Evolutionary conservation across 495 filamentous ascomycete genomes (phyloP).

Genomic region (Aspergillus incahuasiensis): DNA sequence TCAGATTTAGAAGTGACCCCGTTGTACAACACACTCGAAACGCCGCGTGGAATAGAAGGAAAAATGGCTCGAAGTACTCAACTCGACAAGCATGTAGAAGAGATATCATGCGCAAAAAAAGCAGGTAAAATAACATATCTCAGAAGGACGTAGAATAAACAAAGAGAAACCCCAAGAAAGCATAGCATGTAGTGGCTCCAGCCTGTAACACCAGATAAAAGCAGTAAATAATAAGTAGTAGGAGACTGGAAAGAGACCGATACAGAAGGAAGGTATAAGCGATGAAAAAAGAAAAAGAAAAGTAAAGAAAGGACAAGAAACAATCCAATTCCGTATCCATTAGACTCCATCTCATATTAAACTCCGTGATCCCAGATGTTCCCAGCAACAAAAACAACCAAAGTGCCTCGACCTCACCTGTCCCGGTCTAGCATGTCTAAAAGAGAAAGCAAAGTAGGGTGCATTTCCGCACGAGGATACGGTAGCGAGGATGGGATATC

Average conservation of each 20-base stretch:
- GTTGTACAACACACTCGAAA: constrained; percentile 6
- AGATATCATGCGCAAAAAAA: constrained; percentile 9
- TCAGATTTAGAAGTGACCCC: not conserved
- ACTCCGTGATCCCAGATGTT: constrained; percentile 18
- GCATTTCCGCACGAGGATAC: not conserved
- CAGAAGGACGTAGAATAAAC: not conserved
- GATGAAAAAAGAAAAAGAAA: constrained; percentile 3
- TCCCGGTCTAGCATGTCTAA: constrained; percentile 18
- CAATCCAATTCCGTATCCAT: constrained; percentile 13
- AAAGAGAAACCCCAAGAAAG: not conserved
- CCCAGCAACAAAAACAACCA: constrained; percentile 13
- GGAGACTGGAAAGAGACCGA: not conserved
- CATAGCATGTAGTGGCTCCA: not conserved
- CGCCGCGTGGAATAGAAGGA: constrained; percentile 2
- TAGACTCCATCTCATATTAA: constrained; percentile 15
- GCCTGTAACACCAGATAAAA: not conserved
- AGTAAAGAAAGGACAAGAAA: not conserved
- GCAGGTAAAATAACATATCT: not conserved
- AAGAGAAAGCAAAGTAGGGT: constrained; percentile 12
- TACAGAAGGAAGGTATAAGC: constrained; percentile 12
- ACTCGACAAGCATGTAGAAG: not conserved
- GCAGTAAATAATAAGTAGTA: not conserved
- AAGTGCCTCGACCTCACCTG: constrained; percentile 10
- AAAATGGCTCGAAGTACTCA: not conserved
- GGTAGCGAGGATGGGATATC: not conserved